Evolutionary conservation across 768 basidiomycete genomes (phyloP).

Genomic region (Lanmaoa pseudosensibilis): DNA sequence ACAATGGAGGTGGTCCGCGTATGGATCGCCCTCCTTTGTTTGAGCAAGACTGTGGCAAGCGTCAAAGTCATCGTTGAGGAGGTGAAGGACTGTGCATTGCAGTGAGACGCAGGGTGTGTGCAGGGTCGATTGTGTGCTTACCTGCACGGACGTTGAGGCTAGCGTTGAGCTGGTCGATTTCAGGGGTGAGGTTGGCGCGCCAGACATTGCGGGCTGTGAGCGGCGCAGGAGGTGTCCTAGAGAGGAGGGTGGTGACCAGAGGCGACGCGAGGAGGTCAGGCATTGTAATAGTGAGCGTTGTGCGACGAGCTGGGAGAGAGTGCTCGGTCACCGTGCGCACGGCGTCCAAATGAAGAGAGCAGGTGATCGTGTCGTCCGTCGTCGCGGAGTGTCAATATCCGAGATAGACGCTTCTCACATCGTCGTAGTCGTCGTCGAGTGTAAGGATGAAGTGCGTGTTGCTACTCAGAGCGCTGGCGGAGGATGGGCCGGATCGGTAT

Average conservation of each 20-base stretch:
- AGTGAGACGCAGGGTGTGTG: background rate
- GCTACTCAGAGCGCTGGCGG: constrained; percentile 40
- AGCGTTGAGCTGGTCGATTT: constrained; percentile 20
- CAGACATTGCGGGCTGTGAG: constrained; percentile 17
- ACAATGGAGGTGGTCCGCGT: constrained; percentile 23
- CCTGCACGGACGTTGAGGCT: constrained; percentile 16
- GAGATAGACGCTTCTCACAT: background rate
- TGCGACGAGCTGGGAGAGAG: background rate
- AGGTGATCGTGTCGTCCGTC: background rate
- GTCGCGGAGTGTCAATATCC: constrained; percentile 5
- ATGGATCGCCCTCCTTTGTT: constrained; percentile 20
- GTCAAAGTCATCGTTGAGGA: constrained; percentile 24
- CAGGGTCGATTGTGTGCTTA: background rate
- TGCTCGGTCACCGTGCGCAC: background rate
- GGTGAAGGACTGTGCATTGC: constrained; percentile 13
- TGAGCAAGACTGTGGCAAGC: constrained; percentile 22
- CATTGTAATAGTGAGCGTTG: background rate
- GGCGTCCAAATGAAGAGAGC: background rate
- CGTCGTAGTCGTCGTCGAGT: background rate
- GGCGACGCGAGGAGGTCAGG: constrained; percentile 11
- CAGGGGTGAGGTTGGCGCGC: constrained; percentile 14
- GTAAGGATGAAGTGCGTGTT: constrained; percentile 36
- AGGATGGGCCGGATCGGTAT: constrained; percentile 54
- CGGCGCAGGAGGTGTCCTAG: constrained; percentile 13
- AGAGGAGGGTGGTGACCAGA: constrained; percentile 16